phyloP scores from a whole-genome alignment of 2,329 filamentous ascomycete genomes.

The Verruconis gallopava region DNA sequence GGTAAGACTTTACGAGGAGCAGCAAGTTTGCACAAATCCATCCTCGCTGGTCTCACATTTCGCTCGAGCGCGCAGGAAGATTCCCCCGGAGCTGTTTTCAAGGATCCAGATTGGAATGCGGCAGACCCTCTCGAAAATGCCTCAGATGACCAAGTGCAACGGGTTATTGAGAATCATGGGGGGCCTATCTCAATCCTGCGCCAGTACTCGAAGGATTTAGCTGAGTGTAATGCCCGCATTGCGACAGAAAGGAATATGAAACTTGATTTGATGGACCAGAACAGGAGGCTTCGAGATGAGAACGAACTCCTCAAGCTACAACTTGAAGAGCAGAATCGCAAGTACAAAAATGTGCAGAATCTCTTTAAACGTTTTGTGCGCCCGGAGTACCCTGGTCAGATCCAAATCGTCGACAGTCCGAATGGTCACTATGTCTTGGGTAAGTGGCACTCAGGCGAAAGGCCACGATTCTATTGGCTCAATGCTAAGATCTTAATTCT shows the following conservation, averaged over 20 bases:
- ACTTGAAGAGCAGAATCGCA: conserved; percentile 8
- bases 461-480: background rate
- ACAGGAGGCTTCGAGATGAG: conserved; percentile 7
- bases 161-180: conserved; percentile 7
- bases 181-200: conserved; percentile 3
- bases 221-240: conserved; percentile 8
- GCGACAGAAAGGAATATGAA: conserved; percentile 8
- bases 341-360: conserved; percentile 8
- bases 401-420: conserved; percentile 10
- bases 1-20: conserved; percentile 5
- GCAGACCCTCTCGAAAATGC: conserved; percentile 8
- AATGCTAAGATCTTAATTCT: background rate
- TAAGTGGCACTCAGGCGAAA: background rate
- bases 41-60: conserved; percentile 4
- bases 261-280: conserved; percentile 7
- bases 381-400: conserved; percentile 8
- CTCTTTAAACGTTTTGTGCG: conserved; percentile 7
- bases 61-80: background rate
- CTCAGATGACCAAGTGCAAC: conserved; percentile 7
- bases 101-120: conserved; percentile 7
- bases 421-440: conserved; percentile 8
- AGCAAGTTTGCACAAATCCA: conserved; percentile 8
- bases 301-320: conserved; percentile 7
- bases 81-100: conserved; percentile 5
- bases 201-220: conserved; percentile 9